Evolutionary conservation across 2,329 filamentous ascomycete species (phyloP).

Genomic region (Tolypocladium tundrense): DNA sequence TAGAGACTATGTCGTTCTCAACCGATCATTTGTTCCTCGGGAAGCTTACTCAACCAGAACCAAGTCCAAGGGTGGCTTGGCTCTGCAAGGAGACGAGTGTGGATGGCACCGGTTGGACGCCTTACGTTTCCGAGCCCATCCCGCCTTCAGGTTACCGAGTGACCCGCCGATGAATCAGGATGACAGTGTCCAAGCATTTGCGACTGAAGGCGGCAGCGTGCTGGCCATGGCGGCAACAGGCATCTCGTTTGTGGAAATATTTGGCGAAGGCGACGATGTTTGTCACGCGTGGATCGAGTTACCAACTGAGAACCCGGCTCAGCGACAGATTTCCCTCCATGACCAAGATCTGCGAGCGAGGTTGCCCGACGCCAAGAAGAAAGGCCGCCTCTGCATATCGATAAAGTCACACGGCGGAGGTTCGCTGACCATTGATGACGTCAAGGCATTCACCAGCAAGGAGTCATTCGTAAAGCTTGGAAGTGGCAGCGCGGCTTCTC

Average conservation of each 20-base stretch:
- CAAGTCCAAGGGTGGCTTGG: constrained; percentile 68
- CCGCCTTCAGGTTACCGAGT: constrained; percentile 75
- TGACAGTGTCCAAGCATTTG: constrained; percentile 75
- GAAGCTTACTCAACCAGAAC: constrained; percentile 85
- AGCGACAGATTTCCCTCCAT: constrained; percentile 62
- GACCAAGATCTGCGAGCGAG: constrained; percentile 65
- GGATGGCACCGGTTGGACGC: constrained; percentile 84
- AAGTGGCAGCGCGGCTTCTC: constrained; percentile 59
- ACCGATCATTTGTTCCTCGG: constrained; percentile 69
- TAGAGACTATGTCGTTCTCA: constrained; percentile 74
- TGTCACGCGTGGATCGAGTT: constrained; percentile 80
- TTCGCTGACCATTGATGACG: constrained; percentile 66
- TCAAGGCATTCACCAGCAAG: constrained; percentile 61
- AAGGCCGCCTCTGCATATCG: constrained; percentile 58
- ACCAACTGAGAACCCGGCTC: constrained; percentile 49
- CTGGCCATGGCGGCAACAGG: constrained; percentile 72
- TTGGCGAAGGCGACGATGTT: constrained; percentile 65
- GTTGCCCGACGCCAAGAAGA: constrained; percentile 63
- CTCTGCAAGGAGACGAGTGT: constrained; percentile 72
- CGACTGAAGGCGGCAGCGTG: constrained; percentile 66
- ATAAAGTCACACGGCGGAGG: constrained; percentile 70
- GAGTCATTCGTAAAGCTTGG: constrained; percentile 64
- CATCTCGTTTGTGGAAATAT: constrained; percentile 78
- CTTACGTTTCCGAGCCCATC: constrained; percentile 81
- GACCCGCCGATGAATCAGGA: constrained; percentile 58